Base-by-base conservation (phyloP, 2,329 filamentous ascomycete genomes). In the Aspergillus viridinutans region DNA sequence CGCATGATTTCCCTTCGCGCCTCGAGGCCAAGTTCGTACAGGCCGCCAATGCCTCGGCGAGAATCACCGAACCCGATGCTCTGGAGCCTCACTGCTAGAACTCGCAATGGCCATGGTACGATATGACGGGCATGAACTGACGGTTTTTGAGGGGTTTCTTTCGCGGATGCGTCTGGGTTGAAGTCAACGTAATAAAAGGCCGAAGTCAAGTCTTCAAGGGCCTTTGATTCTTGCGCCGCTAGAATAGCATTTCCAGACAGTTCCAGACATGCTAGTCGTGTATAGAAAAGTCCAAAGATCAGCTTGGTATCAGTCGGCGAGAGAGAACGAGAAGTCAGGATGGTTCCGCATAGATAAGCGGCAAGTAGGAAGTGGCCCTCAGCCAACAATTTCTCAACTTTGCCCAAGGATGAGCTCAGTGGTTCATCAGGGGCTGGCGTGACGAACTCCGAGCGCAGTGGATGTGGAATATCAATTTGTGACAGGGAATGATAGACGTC, bases 11-110 rank as follows among this genome's bases (percentile, higher is more conserved):
- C 81, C 2, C 79, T 77, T 20, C 92, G 81, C 2, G 90, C 90
- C 72, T 96, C 91, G 8, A 89, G 77, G 0, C 88, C 92, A 2
- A 97, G 81, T 61, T 96, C 92, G 70, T 96, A 96, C 70, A 96
- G 90, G 48, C 89, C 90, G 81, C 94, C 93, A 56, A 99, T 87
- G 3, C 90, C 89, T 59, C 92, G 83, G 4, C 93, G 83, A 51
- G 87, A 85, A 73, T 99, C 94, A 3, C 88, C 88, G 61, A 94
- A 95, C 1, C 90, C 91, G 49, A 96, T 83, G 0, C 90, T 90
- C 64, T 96, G 90, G 21, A 97, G 81, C 1, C 92, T 84, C 8
- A 97, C 89, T 6, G 88, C 87, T 17, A 97, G 81, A 2, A 97
- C 83, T 6, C 94, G 85, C 53, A 99, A 81, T 45, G 88, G 83